These are phyloP conservation scores for Lactarius akahatsu DNA, from an alignment of 768 basidiomycete species.

Conservation along the genomic window DNA sequence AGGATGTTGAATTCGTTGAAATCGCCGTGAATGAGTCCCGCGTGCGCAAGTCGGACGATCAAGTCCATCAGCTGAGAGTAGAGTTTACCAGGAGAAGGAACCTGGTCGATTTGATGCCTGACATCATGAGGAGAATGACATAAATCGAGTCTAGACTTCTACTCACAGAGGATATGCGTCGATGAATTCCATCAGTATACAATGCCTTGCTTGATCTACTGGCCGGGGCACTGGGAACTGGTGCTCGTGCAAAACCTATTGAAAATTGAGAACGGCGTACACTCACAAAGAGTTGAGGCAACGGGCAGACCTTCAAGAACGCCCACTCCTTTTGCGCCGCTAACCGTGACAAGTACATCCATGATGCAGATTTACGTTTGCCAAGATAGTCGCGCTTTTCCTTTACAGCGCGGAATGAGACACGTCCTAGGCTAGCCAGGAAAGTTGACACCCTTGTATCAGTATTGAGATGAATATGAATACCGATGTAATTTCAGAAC, in stretches of 20 bases:
- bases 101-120: conserved; percentile 84
- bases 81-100: conserved; percentile 83
- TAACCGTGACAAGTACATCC: conserved; percentile 99
- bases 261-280: neutral
- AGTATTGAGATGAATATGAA: conserved; percentile 25
- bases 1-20: conserved; percentile 99
- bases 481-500: conserved; percentile 94
- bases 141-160: conserved; percentile 11
- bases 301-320: conserved; percentile 84
- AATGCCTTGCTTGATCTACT: conserved; percentile 93
- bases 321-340: conserved; percentile 98
- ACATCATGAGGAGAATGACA: conserved; percentile 15
- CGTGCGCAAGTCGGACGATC: conserved; percentile 89
- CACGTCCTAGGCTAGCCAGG: conserved; percentile 77
- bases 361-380: conserved; percentile 92
- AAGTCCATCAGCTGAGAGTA: conserved; percentile 94
- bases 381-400: conserved; percentile 95
- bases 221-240: conserved; percentile 92
- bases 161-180: conserved; percentile 92
- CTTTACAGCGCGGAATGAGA: conserved; percentile 97
- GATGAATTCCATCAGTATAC: conserved; percentile 93
- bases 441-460: conserved; percentile 4
- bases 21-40: conserved; percentile 97
- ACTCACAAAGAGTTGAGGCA: neutral
- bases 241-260: conserved; percentile 85